A percentile compares a stretch with the other conserved stretches of the same genome.
These are phyloP conservation scores for Boletus rubescentipes DNA, from an alignment of 768 basidiomycete species.

Conservation along the genomic window DNA sequence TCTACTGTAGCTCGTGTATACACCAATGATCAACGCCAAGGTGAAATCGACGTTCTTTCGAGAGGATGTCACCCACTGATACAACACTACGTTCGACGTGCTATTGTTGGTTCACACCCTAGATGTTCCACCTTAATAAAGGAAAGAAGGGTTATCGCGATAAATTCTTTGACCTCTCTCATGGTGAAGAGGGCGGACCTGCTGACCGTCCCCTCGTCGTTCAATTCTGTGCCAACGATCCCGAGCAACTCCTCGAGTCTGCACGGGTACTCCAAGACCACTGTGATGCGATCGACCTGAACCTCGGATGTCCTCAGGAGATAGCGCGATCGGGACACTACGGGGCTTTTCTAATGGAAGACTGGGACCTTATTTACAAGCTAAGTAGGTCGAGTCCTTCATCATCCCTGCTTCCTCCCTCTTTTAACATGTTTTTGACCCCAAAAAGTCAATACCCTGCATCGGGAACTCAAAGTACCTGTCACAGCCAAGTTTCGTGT, in stretches of 20 bases:
- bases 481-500: slow-evolving; percentile 97
- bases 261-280: slow-evolving; percentile 73
- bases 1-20: slow-evolving; percentile 70
- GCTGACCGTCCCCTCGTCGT: slow-evolving; percentile 83
- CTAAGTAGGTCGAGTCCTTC: slow-evolving; percentile 53
- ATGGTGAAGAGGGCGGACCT: slow-evolving; percentile 79
- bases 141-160: slow-evolving; percentile 49
- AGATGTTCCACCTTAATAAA: slow-evolving; percentile 58
- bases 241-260: slow-evolving; percentile 71
- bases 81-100: neutral
- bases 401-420: neutral
- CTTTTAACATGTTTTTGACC: neutral
- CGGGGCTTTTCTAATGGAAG: slow-evolving; percentile 90
- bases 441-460: slow-evolving; percentile 75
- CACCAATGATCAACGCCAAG: slow-evolving; percentile 98
- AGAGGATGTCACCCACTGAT: neutral
- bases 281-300: slow-evolving; percentile 94
- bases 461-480: slow-evolving; percentile 81
- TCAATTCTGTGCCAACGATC: slow-evolving; percentile 93
- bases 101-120: neutral
- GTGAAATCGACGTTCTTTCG: slow-evolving; percentile 32
- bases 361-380: slow-evolving; percentile 85
- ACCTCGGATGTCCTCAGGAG: slow-evolving; percentile 93
- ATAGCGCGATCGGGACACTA: slow-evolving; percentile 88
- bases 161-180: slow-evolving; percentile 63